phyloP scores from a whole-genome alignment of 2,329 filamentous ascomycete species.

The Elsinoe ampelina region DNA sequence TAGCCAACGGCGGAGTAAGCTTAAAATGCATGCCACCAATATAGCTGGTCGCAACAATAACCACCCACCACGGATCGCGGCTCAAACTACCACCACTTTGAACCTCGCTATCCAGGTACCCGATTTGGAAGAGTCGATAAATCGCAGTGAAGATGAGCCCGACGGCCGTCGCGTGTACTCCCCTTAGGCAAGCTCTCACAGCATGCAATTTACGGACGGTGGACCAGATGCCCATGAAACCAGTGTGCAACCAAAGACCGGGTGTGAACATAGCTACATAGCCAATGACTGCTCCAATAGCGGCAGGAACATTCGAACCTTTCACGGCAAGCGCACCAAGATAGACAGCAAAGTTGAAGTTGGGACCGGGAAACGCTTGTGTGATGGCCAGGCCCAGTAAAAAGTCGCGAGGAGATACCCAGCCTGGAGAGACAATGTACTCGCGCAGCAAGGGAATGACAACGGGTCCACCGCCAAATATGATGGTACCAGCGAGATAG shows the following conservation, averaged over 20 bases:
- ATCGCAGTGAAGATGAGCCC: slow-evolving; percentile 37
- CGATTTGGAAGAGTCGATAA: slow-evolving; percentile 36
- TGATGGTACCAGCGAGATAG: slow-evolving; percentile 60
- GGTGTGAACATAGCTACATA: slow-evolving; percentile 34
- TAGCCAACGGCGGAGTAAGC: slow-evolving; percentile 31
- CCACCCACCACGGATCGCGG: slow-evolving; percentile 37
- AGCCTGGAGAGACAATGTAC: slow-evolving; percentile 54
- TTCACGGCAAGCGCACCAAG: slow-evolving; percentile 32
- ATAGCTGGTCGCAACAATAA: slow-evolving; percentile 33
- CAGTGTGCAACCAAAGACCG: slow-evolving; percentile 30
- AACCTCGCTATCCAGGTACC: slow-evolving; percentile 32
- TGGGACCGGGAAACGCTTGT: slow-evolving; percentile 59
- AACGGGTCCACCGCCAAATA: slow-evolving; percentile 39
- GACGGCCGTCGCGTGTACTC: slow-evolving; percentile 35
- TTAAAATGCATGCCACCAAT: slow-evolving; percentile 33
- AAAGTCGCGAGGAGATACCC: slow-evolving; percentile 63
- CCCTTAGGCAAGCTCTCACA: slow-evolving; percentile 29
- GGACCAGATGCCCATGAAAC: slow-evolving; percentile 31
- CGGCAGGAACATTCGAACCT: slow-evolving; percentile 21
- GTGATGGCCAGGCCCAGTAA: slow-evolving; percentile 62
- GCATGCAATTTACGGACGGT: slow-evolving; percentile 27
- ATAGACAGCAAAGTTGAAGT: slow-evolving; percentile 45
- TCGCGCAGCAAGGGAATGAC: slow-evolving; percentile 36
- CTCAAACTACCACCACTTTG: slow-evolving; percentile 29
- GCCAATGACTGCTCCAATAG: slow-evolving; percentile 30